phyloP scores from a whole-genome alignment of 352 stramenopile species.

The Pythium sp. region DNA sequence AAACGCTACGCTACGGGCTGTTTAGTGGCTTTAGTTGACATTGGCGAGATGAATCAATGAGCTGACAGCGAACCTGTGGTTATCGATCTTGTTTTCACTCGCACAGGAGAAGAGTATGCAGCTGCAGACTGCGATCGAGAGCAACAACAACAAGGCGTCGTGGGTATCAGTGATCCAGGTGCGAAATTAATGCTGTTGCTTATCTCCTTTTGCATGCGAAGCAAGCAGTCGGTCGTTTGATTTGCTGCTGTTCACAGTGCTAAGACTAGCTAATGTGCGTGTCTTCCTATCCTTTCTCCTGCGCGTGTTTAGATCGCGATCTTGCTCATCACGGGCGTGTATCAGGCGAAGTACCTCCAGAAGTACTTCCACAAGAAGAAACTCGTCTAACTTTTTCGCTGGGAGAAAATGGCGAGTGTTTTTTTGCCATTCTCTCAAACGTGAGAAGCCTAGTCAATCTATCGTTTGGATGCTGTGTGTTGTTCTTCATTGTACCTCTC shows the following conservation, averaged over 20 bases:
- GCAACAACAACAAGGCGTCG: slow-evolving; percentile 73
- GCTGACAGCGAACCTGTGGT: not conserved
- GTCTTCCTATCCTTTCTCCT: not conserved
- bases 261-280: not conserved
- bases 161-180: slow-evolving; percentile 84
- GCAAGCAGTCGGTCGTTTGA: too few relatives aligned
- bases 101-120: slow-evolving; percentile 61
- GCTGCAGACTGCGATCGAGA: slow-evolving; percentile 72
- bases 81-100: not conserved
- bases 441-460: not conserved
- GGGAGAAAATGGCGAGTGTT: not conserved
- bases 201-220: too few relatives aligned
- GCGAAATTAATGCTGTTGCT: not conserved
- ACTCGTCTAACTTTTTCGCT: slow-evolving; percentile 41
- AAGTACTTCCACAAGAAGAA: slow-evolving; percentile 87
- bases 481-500: too few relatives aligned
- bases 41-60: not conserved
- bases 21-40: not conserved
- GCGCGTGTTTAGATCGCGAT: slow-evolving; percentile 47
- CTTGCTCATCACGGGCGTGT: slow-evolving; percentile 64
- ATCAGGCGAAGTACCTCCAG: slow-evolving; percentile 78
- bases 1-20: too few relatives aligned
- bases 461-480: too few relatives aligned
- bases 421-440: too few relatives aligned
- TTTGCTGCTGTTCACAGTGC: too few relatives aligned